These are phyloP conservation scores for Naegleria fowleri DNA, from an alignment of 208 protist species.

Conservation along the genomic window DNA sequence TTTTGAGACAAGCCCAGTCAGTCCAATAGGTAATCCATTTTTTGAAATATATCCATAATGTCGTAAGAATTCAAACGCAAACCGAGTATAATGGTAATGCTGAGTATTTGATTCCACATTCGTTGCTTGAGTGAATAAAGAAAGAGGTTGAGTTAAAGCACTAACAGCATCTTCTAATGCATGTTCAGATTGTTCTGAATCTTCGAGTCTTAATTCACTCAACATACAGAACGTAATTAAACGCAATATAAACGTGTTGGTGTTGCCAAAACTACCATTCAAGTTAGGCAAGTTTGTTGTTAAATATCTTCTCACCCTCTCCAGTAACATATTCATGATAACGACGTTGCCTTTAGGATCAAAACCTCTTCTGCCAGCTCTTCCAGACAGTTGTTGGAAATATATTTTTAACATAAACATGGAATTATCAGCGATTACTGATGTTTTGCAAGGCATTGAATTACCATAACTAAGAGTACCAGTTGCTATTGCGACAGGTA, in stretches of 20 bases:
- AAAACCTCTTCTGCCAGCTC: constrained; percentile 29
- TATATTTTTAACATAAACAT: neutral
- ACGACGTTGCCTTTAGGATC: neutral
- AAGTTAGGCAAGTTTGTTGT: neutral
- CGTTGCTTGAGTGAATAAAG: neutral
- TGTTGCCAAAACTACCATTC: neutral
- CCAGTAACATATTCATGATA: neutral
- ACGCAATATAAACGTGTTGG: neutral
- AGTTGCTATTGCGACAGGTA: neutral
- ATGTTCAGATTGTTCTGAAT: neutral
- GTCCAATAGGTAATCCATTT: neutral
- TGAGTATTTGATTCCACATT: neutral
- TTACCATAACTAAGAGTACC: neutral
- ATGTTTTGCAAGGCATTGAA: neutral
- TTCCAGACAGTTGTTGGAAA: neutral
- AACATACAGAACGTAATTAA: neutral
- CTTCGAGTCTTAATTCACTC: too few species aligned
- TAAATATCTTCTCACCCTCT: neutral
- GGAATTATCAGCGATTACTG: neutral
- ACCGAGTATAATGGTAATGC: neutral
- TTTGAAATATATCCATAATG: neutral
- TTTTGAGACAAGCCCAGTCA: neutral
- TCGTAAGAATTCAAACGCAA: neutral
- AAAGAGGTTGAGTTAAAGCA: neutral
- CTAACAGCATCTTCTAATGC: neutral